These are phyloP conservation scores for Dactylis glomerata DNA, from an alignment of 176 grass and related monocot genomes.

Conservation along the genomic window DNA sequence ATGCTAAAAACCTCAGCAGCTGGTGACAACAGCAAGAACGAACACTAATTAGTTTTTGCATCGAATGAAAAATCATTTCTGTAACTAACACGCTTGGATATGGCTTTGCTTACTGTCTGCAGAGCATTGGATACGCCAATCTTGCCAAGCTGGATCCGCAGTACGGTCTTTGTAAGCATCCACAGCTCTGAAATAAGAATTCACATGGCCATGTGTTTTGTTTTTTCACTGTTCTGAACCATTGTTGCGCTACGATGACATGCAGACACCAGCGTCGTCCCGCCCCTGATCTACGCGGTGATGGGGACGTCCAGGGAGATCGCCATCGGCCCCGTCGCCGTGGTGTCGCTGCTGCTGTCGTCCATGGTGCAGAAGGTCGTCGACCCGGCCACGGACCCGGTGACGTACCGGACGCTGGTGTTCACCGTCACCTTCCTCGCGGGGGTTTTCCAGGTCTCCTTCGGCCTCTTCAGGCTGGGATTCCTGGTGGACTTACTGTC, in stretches of 20 bases:
- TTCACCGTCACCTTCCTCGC: constrained; percentile 89
- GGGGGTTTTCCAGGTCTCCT: constrained; percentile 81
- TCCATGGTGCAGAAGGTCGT: constrained; percentile 84
- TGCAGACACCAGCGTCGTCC: constrained; percentile 85
- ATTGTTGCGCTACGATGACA: background rate
- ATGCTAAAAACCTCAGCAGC: background rate
- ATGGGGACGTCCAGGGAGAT: constrained; percentile 93
- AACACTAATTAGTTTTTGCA: background rate
- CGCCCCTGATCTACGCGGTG: constrained; percentile 84
- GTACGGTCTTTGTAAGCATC: constrained; percentile 91
- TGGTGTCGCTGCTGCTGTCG: constrained; percentile 89
- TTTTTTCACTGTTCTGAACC: background rate
- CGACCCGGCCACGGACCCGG: constrained; percentile 66
- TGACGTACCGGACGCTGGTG: constrained; percentile 58
- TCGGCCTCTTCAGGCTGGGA: constrained; percentile 83
- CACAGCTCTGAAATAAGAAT: background rate
- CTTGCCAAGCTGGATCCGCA: constrained; percentile 87
- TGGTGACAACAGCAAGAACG: background rate
- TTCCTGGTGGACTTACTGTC: constrained; percentile 93
- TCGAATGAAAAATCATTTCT: background rate
- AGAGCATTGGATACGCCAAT: constrained; percentile 99
- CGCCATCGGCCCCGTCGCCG: constrained; percentile 87
- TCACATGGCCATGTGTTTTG: background rate
- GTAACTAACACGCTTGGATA: background rate
- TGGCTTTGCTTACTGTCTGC: constrained; percentile 12